Conservation (phyloP, 2,329 filamentous ascomycete genomes). For the Aspergillus cejpii region DNA sequence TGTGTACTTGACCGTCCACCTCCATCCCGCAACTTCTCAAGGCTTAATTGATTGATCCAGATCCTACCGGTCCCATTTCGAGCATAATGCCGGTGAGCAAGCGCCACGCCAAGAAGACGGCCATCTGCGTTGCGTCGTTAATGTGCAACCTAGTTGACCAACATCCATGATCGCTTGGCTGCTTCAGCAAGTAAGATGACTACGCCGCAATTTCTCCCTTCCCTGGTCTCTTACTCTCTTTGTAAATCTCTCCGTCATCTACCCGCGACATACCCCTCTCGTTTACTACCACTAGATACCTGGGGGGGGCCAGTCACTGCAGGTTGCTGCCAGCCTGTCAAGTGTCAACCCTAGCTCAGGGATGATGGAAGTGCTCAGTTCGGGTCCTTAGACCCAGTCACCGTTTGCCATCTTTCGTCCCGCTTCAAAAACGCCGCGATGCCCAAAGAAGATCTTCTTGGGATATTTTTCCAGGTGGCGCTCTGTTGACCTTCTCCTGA, state of each 20-base stretch:
- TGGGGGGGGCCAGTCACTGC: neutral
- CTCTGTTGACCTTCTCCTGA: slow-evolving; percentile 16
- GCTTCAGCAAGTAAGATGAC: slow-evolving; percentile 15
- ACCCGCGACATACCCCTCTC: slow-evolving; percentile 1
- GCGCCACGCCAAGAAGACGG: slow-evolving; percentile 30
- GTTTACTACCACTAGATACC: neutral
- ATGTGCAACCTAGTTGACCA: slow-evolving; percentile 7
- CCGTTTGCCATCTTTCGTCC: slow-evolving; percentile 9
- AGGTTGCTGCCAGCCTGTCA: neutral
- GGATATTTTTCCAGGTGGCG: slow-evolving; percentile 9
- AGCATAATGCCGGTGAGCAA: slow-evolving; percentile 16
- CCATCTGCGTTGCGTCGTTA: slow-evolving; percentile 18
- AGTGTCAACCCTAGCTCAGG: no score
- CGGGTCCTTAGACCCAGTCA: slow-evolving; percentile 2
- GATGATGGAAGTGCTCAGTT: slow-evolving; percentile 1
- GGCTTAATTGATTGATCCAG: slow-evolving; percentile 6
- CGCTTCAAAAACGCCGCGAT: slow-evolving; percentile 16
- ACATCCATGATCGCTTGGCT: slow-evolving; percentile 6
- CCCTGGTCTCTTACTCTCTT: neutral
- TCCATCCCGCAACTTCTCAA: neutral
- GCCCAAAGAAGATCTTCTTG: slow-evolving; percentile 9
- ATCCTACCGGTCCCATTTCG: neutral
- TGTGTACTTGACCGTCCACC: neutral
- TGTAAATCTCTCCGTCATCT: no score
- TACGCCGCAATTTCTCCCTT: slow-evolving; percentile 17